phyloP scores from a whole-genome alignment of 164 flowering plant genomes.

The Berberis thunbergii region DNA sequence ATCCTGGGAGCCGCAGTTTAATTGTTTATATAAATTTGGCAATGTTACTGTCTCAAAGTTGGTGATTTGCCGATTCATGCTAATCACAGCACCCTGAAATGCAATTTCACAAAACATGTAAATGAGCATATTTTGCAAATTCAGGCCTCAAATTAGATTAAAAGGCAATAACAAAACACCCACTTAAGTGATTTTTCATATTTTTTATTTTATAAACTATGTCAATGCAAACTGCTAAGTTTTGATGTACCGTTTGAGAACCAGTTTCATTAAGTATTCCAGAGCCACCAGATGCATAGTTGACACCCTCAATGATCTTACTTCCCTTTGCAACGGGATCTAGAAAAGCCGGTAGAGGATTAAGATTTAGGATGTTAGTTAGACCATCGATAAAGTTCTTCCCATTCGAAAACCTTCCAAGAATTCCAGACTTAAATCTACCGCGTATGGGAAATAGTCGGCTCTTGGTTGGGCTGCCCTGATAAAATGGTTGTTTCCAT shows the following conservation, averaged over 20 bases:
- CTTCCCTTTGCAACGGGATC: conserved; percentile 39
- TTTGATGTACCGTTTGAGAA: conserved; percentile 21
- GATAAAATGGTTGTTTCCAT: conserved; percentile 65
- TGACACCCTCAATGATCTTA: conserved; percentile 43
- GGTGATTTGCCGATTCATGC: conserved; percentile 37
- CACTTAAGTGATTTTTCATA: too few relatives aligned
- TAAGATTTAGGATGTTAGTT: conserved; percentile 34
- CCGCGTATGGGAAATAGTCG: conserved; percentile 50
- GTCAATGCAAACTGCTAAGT: conserved; percentile 1
- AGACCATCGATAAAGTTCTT: conserved; percentile 43
- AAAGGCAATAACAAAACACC: too few relatives aligned
- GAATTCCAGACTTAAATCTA: conserved; percentile 51
- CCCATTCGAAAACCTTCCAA: conserved; percentile 66
- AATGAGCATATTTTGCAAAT: too few relatives aligned
- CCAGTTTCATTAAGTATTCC: conserved; percentile 60
- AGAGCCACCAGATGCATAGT: conserved; percentile 60
- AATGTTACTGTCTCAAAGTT: conserved; percentile 41
- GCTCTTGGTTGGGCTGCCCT: conserved; percentile 28
- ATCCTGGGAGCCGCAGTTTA: conserved; percentile 9
- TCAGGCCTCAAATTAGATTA: neutral
- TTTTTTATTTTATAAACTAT: neutral
- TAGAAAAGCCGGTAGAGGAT: conserved; percentile 30
- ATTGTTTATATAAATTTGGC: conserved; percentile 26
- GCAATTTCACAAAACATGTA: too few relatives aligned
- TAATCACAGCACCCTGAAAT: conserved; percentile 25